Evolutionary conservation across 495 filamentous ascomycete species (phyloP).

Genomic region (Neurospora sp.): DNA sequence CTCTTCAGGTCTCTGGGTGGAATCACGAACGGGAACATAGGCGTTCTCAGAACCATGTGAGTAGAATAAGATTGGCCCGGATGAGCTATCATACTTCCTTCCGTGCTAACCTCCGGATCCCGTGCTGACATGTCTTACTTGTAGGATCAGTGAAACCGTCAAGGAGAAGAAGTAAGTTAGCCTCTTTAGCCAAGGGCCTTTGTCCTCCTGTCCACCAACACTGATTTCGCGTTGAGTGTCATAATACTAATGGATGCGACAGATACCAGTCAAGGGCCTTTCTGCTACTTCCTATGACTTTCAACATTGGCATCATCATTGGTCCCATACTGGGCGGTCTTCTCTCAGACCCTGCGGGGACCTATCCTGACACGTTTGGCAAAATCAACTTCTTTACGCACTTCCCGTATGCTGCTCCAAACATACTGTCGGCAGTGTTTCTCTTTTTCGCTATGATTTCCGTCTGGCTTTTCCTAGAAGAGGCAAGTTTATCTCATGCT

Average conservation of each 20-base stretch:
- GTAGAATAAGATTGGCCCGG: slow-evolving; percentile 1
- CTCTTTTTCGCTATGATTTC: slow-evolving; percentile 43
- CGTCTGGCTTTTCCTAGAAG: slow-evolving; percentile 60
- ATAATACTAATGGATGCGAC: slow-evolving; percentile 5
- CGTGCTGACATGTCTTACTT: neutral
- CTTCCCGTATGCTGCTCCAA: slow-evolving; percentile 69
- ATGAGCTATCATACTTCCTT: neutral
- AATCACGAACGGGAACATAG: slow-evolving; percentile 72
- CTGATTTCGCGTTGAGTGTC: neutral
- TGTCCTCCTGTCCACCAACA: neutral
- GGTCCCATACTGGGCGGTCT: slow-evolving; percentile 68
- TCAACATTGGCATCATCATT: slow-evolving; percentile 69
- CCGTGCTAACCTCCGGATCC: slow-evolving; percentile 1
- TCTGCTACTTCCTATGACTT: slow-evolving; percentile 61
- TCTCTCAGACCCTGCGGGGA: slow-evolving; percentile 62
- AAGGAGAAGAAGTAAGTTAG: slow-evolving; percentile 39
- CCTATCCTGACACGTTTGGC: slow-evolving; percentile 59
- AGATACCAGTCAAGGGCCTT: slow-evolving; percentile 56
- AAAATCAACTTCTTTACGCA: slow-evolving; percentile 54
- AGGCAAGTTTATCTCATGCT: slow-evolving; percentile 35
- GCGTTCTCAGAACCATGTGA: slow-evolving; percentile 68
- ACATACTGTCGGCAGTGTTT: slow-evolving; percentile 61
- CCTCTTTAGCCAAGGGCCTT: neutral
- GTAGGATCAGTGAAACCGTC: slow-evolving; percentile 64
- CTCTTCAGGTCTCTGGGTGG: slow-evolving; percentile 66